phyloP scores from a whole-genome alignment of 805 yeast genomes.

The Schwanniomyces vanrijiae region DNA sequence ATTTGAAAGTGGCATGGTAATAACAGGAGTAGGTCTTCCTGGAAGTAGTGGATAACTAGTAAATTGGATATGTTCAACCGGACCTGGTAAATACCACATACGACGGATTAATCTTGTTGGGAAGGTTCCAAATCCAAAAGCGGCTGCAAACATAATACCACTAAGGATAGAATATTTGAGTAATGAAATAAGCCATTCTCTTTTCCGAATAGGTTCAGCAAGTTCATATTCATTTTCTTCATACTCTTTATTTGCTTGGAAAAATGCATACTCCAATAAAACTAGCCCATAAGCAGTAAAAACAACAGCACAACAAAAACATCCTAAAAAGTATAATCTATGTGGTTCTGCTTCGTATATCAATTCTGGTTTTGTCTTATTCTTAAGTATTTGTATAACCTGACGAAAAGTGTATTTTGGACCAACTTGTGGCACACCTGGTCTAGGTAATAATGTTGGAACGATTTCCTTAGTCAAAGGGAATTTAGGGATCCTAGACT shows the following conservation, averaged over 20 bases:
- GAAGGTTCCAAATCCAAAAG: constrained; percentile 35
- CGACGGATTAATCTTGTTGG: constrained; percentile 75
- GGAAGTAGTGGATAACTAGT: constrained; percentile 78
- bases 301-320: constrained; percentile 67
- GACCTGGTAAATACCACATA: constrained; percentile 73
- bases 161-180: constrained; percentile 29
- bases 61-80: constrained; percentile 55
- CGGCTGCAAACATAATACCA: constrained; percentile 24
- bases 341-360: constrained; percentile 86
- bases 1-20: constrained; percentile 59
- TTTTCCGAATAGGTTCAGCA: constrained; percentile 40
- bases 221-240: constrained; percentile 51
- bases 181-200: constrained; percentile 36
- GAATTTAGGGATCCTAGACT: constrained; percentile 64
- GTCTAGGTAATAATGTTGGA: constrained; percentile 70
- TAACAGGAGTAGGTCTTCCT: constrained; percentile 72
- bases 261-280: constrained; percentile 55
- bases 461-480: constrained; percentile 63
- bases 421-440: constrained; percentile 75
- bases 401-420: constrained; percentile 55
- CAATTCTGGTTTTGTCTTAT: constrained; percentile 63
- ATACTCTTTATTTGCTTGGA: constrained; percentile 51
- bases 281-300: constrained; percentile 69
- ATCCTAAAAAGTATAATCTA: constrained; percentile 66
- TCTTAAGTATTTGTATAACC: constrained; percentile 56